These are phyloP conservation scores for Exophiala bonariae DNA, from an alignment of 2,329 filamentous ascomycete species.

Conservation along the genomic window DNA sequence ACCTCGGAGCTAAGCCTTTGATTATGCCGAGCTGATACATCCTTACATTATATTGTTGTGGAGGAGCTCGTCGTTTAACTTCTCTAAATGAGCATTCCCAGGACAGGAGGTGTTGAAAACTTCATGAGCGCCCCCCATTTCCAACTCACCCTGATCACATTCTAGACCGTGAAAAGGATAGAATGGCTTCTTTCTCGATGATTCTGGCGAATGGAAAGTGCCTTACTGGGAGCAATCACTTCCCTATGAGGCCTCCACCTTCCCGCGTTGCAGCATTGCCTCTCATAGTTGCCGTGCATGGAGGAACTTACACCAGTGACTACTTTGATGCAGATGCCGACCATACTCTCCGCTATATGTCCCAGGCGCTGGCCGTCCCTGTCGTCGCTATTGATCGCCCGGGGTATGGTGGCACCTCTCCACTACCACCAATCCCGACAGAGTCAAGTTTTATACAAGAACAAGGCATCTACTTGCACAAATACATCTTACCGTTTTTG, in stretches of 20 bases:
- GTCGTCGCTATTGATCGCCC: slow-evolving; percentile 8
- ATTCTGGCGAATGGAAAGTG: slow-evolving; percentile 1
- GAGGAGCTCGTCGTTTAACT: no score
- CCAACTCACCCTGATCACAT: no score
- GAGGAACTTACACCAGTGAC: slow-evolving; percentile 1
- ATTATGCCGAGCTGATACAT: no score
- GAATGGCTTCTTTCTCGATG: no score
- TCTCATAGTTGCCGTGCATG: slow-evolving; percentile 8
- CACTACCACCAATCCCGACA: not conserved
- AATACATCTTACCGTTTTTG: slow-evolving; percentile 2
- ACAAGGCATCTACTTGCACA: slow-evolving; percentile 5
- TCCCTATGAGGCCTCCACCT: not conserved
- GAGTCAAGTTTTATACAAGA: slow-evolving; percentile 8
- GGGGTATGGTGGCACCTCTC: slow-evolving; percentile 6
- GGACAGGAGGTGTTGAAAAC: no score
- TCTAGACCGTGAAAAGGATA: no score
- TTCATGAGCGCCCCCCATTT: no score
- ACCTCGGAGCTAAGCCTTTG: no score
- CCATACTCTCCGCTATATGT: slow-evolving; percentile 1
- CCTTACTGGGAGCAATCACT: slow-evolving; percentile 3
- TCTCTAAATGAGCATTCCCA: no score
- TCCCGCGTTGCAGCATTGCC: not conserved
- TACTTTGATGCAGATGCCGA: slow-evolving; percentile 9
- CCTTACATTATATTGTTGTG: no score
- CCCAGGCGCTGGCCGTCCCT: slow-evolving; percentile 5